Conservation (phyloP, 257 asterid species). For the Apocynum venetum region DNA sequence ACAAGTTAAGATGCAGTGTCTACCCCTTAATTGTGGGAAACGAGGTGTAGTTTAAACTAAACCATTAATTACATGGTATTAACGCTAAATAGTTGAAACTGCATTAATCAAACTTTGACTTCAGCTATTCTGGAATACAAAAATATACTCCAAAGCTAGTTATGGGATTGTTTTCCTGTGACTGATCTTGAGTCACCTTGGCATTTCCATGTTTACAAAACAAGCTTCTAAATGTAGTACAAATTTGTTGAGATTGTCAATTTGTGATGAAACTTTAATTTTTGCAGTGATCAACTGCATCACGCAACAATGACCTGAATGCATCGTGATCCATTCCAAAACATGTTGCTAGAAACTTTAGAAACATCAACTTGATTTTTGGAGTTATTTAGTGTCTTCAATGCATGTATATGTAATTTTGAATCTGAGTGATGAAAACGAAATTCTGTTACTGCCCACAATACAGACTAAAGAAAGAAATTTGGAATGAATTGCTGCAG, state of each 20-base stretch:
- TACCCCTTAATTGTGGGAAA: not conserved
- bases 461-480: not conserved
- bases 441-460: not conserved
- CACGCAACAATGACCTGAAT: not conserved
- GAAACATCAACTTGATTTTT: not conserved
- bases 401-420: not conserved
- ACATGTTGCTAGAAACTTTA: not conserved
- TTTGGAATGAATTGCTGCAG: constrained; percentile 20
- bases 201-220: not conserved
- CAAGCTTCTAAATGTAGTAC: not conserved
- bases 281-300: not conserved
- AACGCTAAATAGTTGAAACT: not conserved
- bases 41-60: not conserved
- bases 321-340: not conserved
- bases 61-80: not conserved
- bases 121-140: no score
- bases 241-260: not conserved
- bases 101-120: not conserved
- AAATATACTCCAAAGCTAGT: not conserved
- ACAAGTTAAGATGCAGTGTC: not conserved
- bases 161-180: not conserved
- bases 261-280: not conserved
- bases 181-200: not conserved
- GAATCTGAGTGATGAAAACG: not conserved
- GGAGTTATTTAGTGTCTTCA: not conserved